phyloP scores from a whole-genome alignment of 345 rosid species.

The Boechera retrofracta region DNA sequence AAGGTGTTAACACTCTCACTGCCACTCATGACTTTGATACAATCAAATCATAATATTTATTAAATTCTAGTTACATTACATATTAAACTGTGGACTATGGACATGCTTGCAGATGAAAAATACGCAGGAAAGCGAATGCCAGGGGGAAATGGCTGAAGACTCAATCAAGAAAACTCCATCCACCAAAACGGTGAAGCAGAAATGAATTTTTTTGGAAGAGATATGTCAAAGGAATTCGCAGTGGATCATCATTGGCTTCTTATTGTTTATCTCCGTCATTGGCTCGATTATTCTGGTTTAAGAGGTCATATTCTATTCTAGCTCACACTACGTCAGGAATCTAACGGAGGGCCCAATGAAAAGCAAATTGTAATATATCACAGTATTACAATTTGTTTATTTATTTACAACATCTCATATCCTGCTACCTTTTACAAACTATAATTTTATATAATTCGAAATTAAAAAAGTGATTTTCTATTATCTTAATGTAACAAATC shows the following conservation, averaged over 20 bases:
- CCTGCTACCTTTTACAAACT: too few species aligned
- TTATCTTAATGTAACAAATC: too few species aligned
- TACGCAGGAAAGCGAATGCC: too few species aligned
- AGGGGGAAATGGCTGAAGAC: too few species aligned
- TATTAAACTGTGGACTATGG: conserved; percentile 7
- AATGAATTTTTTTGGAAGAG: conserved; percentile 25
- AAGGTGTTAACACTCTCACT: conserved; percentile 30
- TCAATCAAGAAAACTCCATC: not conserved
- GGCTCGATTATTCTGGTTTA: conserved; percentile 16
- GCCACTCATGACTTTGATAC: not conserved
- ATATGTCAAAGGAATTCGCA: conserved; percentile 14
- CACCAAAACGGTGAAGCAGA: conserved; percentile 6
- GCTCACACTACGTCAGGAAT: not conserved
- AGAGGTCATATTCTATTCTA: not conserved
- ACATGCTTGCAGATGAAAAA: too few species aligned
- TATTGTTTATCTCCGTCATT: conserved; percentile 30
- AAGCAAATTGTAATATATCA: too few species aligned
- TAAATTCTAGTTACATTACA: not conserved
- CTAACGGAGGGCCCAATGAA: too few species aligned
- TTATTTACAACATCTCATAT: too few species aligned
- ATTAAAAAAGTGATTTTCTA: too few species aligned
- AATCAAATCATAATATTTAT: not conserved
- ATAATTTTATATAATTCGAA: too few species aligned
- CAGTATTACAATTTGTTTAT: too few species aligned
- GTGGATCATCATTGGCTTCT: conserved; percentile 30